Evolutionary conservation across 78 protist genomes (phyloP).

Genomic region (Guillardia theta): DNA sequence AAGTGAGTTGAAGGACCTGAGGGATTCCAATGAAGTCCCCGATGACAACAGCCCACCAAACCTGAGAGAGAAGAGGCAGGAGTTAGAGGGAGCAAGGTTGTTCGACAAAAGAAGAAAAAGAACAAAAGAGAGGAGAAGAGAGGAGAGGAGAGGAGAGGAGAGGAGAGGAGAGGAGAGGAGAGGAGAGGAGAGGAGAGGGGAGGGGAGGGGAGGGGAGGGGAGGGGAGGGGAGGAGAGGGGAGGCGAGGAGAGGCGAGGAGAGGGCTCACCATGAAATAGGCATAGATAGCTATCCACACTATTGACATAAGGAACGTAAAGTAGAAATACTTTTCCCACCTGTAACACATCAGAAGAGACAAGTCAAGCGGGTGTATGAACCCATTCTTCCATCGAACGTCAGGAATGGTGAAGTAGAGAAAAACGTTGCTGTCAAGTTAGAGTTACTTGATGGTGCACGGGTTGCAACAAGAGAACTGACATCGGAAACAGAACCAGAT

Average conservation of each 20-base stretch:
- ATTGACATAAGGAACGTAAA: background rate
- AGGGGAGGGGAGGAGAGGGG: no score
- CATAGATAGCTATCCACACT: background rate
- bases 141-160: no score
- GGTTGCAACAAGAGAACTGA: no score
- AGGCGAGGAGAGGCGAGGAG: no score
- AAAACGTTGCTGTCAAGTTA: background rate
- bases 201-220: no score
- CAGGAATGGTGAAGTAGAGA: conserved; percentile 47
- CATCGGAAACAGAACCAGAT: background rate
- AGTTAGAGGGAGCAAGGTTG: no score
- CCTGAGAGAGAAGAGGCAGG: conserved; percentile 37
- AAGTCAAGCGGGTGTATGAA: background rate
- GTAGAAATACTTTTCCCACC: background rate
- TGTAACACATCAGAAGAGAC: background rate
- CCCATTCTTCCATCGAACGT: background rate
- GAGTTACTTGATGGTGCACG: background rate
- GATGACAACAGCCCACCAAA: background rate
- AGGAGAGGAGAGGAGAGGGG: no score
- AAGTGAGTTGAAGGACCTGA: conserved; percentile 28
- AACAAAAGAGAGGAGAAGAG: no score
- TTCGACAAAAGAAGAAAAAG: no score
- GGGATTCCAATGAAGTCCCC: conserved; percentile 22
- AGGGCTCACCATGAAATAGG: background rate
- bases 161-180: no score